Conservation (phyloP, 495 filamentous ascomycete species). For the Neurospora sp. region DNA sequence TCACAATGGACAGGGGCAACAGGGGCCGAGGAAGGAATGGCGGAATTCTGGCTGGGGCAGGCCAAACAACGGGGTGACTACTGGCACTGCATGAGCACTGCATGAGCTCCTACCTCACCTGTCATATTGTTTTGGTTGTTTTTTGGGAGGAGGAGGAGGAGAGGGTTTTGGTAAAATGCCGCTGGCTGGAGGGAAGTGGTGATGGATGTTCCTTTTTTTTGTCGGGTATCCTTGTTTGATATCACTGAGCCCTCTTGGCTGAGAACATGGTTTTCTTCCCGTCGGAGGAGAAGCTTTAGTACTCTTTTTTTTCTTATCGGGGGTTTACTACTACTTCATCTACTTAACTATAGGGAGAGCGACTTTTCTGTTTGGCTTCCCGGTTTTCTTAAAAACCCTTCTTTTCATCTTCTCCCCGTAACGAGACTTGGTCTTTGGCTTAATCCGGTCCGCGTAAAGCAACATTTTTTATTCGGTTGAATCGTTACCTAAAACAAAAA, state of each 20-base stretch:
- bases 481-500: not conserved
- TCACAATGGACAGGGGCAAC: not conserved
- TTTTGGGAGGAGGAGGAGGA: not conserved
- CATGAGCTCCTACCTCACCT: not conserved
- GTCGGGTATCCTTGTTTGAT: not conserved
- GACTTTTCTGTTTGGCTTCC: not conserved
- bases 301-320: not conserved
- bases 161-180: not conserved
- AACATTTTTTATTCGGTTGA: not conserved
- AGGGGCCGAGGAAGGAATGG: slow-evolving; percentile 33
- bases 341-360: not conserved
- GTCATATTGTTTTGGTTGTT: not conserved
- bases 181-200: not conserved
- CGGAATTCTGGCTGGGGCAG: slow-evolving; percentile 43
- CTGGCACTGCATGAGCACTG: slow-evolving; percentile 16
- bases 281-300: not conserved
- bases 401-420: not conserved
- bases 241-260: not conserved
- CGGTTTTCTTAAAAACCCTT: not conserved
- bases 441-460: not conserved
- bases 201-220: not conserved
- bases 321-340: not conserved
- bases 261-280: not conserved
- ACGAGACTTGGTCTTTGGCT: not conserved
- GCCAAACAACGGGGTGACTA: slow-evolving; percentile 28